These are phyloP conservation scores for Neurospora terricola DNA, from an alignment of 495 filamentous ascomycete species.

Conservation along the genomic window DNA sequence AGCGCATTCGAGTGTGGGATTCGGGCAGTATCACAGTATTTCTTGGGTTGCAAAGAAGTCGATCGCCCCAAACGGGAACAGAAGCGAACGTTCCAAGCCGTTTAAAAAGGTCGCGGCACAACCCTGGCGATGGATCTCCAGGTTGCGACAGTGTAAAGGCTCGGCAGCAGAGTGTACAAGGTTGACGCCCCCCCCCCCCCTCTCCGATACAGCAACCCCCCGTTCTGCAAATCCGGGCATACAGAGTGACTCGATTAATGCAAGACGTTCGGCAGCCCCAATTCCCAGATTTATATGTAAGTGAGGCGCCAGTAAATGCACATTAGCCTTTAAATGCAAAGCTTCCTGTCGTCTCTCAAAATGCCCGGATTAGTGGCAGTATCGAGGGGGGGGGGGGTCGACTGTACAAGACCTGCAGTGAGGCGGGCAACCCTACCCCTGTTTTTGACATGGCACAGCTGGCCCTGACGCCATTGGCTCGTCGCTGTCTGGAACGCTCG, in stretches of 20 bases:
- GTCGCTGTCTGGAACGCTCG: constrained; percentile 9
- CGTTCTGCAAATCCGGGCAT: neutral
- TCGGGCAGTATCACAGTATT: neutral
- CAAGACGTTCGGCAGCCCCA: neutral
- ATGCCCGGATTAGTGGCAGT: neutral
- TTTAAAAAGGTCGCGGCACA: neutral
- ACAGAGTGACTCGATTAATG: neutral
- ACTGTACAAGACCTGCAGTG: constrained; percentile 6
- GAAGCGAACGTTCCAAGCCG: neutral
- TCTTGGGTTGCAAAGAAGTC: neutral
- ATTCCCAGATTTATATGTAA: neutral
- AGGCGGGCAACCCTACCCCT: constrained; percentile 12
- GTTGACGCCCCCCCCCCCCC: neutral
- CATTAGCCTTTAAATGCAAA: neutral
- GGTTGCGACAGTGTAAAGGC: neutral
- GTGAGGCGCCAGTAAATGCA: neutral
- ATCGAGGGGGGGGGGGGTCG: neutral
- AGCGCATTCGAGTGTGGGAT: neutral
- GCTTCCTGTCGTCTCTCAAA: neutral
- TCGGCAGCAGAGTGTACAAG: neutral
- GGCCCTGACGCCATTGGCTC: constrained; percentile 17
- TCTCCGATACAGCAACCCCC: neutral
- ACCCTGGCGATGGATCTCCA: neutral
- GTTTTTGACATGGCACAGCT: constrained; percentile 3
- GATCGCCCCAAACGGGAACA: neutral